Evolutionary conservation across 805 yeast species (phyloP), one percentile per base, ranked within the genome.

Genomic region (Cyberlindnera galapagoensis): DNA sequence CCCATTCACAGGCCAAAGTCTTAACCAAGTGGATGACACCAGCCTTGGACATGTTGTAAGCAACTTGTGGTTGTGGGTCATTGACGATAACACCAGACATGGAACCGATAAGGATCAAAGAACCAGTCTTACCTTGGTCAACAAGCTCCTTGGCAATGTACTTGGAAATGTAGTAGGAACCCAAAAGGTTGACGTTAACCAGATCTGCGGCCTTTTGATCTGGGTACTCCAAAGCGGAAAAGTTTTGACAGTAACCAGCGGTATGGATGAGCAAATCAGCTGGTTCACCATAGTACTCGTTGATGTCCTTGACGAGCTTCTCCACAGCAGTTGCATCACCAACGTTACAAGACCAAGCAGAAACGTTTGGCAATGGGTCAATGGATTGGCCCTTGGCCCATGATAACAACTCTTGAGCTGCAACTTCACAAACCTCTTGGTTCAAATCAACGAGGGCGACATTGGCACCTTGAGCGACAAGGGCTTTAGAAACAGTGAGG

Each of bases 221-320:
- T 16, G 88, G 87, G 60, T 82, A 81, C 33, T 79, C 82, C 47
- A 77, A 74, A 18, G 90, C 90, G 3, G 85, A 74, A 60, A 67
- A 72, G 65, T 82, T 82, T 58, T 82, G 87, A 52, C 87, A 79
- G 63, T 77, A 82, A 10, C 94, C 92, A n/a, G 94, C 92, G 31
- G 86, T 70, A 65, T 82, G 80, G 39, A 82, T 69, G 46, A 82
- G 65, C 42, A 80, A 62, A 45, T 76, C 74, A 23, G 86, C 76
- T 26, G 77, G 65, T 38, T 68, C 63, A 18, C 71, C 75, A 54
- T 79, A 81, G 51, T 69, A 76, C 31, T 61, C 65, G 46, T 71
- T 69, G 43, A 77, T 69, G 21, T 68, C 64, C 15, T 56, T 46
- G 51, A 80, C 76, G 5, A 72, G 63, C 19, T 59, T 57, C 31